phyloP scores from a whole-genome alignment of 1,284 basidiomycete species.

The Tilletia walkeri region DNA sequence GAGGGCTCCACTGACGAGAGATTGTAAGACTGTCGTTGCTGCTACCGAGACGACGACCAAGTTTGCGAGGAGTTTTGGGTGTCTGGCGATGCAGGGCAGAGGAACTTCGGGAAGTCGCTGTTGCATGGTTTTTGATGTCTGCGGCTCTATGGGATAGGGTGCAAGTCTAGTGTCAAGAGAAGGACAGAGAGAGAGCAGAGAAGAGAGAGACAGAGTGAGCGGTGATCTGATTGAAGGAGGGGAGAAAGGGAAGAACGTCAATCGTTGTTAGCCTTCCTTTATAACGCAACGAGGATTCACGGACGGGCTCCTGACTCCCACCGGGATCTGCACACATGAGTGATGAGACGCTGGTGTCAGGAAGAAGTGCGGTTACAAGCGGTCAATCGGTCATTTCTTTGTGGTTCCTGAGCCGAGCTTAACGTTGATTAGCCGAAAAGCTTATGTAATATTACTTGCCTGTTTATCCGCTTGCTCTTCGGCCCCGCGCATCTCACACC shows the following conservation, averaged over 20 bases:
- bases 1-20: constrained; percentile 57
- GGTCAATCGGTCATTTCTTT: too few relatives aligned
- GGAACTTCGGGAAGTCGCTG: not conserved
- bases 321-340: too few relatives aligned
- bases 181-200: not conserved
- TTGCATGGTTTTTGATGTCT: not conserved
- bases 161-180: not conserved
- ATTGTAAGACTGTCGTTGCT: constrained; percentile 48
- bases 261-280: not conserved
- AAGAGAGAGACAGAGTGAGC: not conserved
- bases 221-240: not conserved
- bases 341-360: too few relatives aligned
- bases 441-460: too few relatives aligned
- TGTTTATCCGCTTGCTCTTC: too few relatives aligned
- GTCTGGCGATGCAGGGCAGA: not conserved
- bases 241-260: not conserved
- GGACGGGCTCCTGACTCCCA: too few relatives aligned
- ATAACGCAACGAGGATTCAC: too few relatives aligned
- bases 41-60: constrained; percentile 34
- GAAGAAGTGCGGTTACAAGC: too few relatives aligned
- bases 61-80: constrained; percentile 1
- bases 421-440: too few relatives aligned
- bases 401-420: too few relatives aligned
- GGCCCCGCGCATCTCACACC: too few relatives aligned
- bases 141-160: not conserved